A percentile compares a stretch with the other conserved stretches of the same genome.
phyloP scores from a whole-genome alignment of 345 rosid species.

The Gossypium rotundifolium region DNA sequence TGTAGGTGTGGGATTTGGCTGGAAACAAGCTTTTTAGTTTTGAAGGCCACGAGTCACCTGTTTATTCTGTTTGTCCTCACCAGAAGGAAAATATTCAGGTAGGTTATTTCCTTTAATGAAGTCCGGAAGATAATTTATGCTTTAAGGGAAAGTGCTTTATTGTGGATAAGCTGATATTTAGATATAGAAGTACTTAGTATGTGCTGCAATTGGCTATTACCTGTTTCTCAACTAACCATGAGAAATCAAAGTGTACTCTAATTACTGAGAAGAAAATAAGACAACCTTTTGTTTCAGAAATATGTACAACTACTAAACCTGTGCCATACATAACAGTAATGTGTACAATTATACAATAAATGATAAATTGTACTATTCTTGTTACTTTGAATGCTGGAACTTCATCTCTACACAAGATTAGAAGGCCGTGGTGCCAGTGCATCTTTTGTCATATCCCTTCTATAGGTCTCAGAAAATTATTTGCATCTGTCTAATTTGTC shows the following conservation, averaged over 20 bases:
- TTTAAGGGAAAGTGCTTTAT: not conserved
- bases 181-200: not conserved
- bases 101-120: not conserved
- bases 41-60: slow-evolving; percentile 87
- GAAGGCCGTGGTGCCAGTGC: not conserved
- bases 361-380: not conserved
- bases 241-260: not conserved
- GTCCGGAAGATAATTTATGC: not conserved
- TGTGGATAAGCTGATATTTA: not conserved
- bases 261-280: not conserved
- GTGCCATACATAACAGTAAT: not conserved
- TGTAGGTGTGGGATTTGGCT: slow-evolving; percentile 77
- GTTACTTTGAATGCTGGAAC: not conserved
- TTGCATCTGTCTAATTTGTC: not conserved
- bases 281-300: not conserved
- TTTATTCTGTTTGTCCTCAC: slow-evolving; percentile 85
- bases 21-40: slow-evolving; percentile 62
- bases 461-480: not conserved
- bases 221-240: not conserved
- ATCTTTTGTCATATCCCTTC: not conserved
- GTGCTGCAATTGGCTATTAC: not conserved
- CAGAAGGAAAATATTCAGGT: slow-evolving; percentile 89
- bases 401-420: not conserved
- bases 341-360: not conserved
- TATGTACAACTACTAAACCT: not conserved